Evolutionary conservation across 495 filamentous ascomycete species (phyloP), one percentile per base, ranked within the genome.

Genomic region (Chaetomium fimeti): DNA sequence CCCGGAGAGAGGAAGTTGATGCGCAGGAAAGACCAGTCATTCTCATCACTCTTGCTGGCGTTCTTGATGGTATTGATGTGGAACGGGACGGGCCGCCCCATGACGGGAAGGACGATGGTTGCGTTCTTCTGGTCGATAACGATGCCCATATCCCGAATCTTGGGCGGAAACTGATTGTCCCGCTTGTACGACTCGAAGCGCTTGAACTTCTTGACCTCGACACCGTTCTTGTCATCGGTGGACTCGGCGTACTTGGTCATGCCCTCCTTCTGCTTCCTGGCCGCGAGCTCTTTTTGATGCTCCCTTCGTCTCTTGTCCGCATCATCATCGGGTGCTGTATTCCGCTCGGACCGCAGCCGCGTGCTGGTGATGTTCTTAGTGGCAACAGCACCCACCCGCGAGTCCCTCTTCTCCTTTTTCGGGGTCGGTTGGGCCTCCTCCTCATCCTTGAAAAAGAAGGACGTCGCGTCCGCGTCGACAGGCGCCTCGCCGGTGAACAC

Each of bases 1-100:
- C 95, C 95, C 18, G 95, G 95, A 18, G 92, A 96, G 12, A 98
- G 82, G 72, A 99, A 96, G 76, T 99, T 99, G 81, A 99, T 94
- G 56, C 95, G 87, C 16, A 99, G 82, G 76, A 91, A 97, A 0
- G 93, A 89, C 75, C 88, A 97, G 66, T 97, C 92, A 22, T 91
- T 92, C 75, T 99, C 95, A 60, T 94, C 91, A 68, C 88, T 93
- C 78, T 93, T 95, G 81, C 91, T 93, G 15, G 89, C 91, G 69
- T 97, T 99, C 76, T 99, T 99, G 81, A 99, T 93, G 1, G 95
- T 97, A 72, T 97, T 93, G 74, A 98, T 97, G 73, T 99, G 95
- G 81, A 98, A 98, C 8, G 95, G 95, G 22, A 99, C 95, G 3
- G 95, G 95, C 27, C 95, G 85, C 55, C 95, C 95, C 91, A 98